Evolutionary conservation across 495 filamentous ascomycete species (phyloP).

Genomic region (Platismatia glauca): DNA sequence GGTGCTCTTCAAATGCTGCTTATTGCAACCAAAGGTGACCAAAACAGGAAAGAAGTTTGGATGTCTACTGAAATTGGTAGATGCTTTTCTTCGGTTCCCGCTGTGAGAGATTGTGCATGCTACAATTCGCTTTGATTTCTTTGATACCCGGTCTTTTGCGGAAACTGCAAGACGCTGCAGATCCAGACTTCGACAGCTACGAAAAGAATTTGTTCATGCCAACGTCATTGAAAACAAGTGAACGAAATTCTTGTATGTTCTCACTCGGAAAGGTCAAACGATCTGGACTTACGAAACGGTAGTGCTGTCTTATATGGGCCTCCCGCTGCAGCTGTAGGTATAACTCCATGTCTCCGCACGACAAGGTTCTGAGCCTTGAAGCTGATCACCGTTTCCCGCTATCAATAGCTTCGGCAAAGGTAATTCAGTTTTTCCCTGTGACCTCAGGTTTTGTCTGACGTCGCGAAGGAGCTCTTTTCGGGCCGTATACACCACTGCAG

Average conservation of each 20-base stretch:
- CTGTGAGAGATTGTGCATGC: constrained; percentile 93
- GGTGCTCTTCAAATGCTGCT: constrained; percentile 83
- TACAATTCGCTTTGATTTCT: constrained; percentile 92
- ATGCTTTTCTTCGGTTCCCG: constrained; percentile 98
- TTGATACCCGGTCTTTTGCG: constrained; percentile 85
- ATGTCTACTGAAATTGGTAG: constrained; percentile 37
- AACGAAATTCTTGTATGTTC: constrained; percentile 62
- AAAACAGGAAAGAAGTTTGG: background rate
- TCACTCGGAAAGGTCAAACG: background rate
- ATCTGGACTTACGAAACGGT: constrained; percentile 26
- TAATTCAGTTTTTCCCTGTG: background rate
- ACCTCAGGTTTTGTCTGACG: background rate
- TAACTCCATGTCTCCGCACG: background rate
- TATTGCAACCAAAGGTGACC: constrained; percentile 85
- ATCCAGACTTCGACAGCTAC: constrained; percentile 78
- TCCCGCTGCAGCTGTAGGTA: constrained; percentile 69
- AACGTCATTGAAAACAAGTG: constrained; percentile 83
- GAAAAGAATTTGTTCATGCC: constrained; percentile 65
- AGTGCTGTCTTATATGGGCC: constrained; percentile 87
- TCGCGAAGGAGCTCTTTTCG: constrained; percentile 77
- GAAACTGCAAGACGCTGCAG: constrained; percentile 81
- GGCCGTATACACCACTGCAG: constrained; percentile 92
- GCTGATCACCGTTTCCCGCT: background rate
- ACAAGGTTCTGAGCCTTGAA: background rate
- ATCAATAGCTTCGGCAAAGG: constrained; percentile 63